Base-by-base conservation (phyloP, 805 yeast genomes). In the Nakazawaea molendinolei region DNA sequence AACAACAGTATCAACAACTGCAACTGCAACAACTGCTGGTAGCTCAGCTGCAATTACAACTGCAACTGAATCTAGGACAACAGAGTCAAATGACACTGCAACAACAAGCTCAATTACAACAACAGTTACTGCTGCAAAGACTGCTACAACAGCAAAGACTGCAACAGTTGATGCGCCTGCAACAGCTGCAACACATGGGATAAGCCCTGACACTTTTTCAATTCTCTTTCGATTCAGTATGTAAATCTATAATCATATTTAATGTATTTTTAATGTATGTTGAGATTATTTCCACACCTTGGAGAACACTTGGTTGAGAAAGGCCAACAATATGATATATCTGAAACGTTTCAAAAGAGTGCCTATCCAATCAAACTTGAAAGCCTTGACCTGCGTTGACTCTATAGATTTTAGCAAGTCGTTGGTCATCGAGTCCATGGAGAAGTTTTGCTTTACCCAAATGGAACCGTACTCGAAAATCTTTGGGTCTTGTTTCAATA, bases 361-460 rank as follows among this genome's bases (percentile, higher is more conserved):
- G 24, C 29, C 29, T 8, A 29, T 9, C 25, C 29, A 28, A 26
- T 34, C 45, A 36, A 15, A 39, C 35, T 15, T 37, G 16, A 21
- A 53, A 3, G 7, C 4, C 8, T 20, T 25, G 7, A 22, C 21
- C 18, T 32, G 36, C 31, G 34, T 33, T 3, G 7, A 8, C 8
- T 23, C 9, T 8, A 33, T 33, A 5, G 39, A 50, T 51, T 4
- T 38, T 34, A 33, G 40, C 34, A 39, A 64, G 60, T 23, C 50
- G 31, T 45, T 31, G 26, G 67, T 63, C 69, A 71, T 64, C 30
- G 69, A 57, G n/a, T 55, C 59, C 38, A 74, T 55, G 24, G 73
- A 66, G 40, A 74, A 74, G 3, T 56, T 44, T 5, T 52, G 44
- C 3, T 56, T 42, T 3, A 65, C 73, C 32, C 74, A 49, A 3